Evolutionary conservation across 1,284 basidiomycete species (phyloP), one percentile per base, ranked within the genome.

Genomic region (Bondarzewia mesenterica): DNA sequence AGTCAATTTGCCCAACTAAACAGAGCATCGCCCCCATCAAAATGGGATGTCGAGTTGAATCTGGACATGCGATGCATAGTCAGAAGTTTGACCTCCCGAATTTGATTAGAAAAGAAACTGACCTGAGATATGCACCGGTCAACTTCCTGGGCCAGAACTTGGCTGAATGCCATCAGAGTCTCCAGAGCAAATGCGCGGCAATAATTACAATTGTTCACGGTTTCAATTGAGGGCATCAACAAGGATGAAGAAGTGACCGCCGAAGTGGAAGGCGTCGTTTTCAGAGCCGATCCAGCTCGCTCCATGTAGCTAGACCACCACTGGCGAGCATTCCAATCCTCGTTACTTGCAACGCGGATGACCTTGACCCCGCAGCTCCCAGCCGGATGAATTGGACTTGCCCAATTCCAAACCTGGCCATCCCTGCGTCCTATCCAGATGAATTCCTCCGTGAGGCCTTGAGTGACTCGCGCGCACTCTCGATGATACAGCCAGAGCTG

Each of bases 291-390:
- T 14, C 12, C 16, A 4, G 46, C 37, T 23, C 23, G 21, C 18
- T 42, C 36, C 46, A 48, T 41, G n/a, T 48, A 48, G 1, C 39
- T 18, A 22, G 25, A 35, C 46, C 46, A 48, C 46, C 39, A 42
- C 21, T 15, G 16, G 8, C 26, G 23, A 18, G 46, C 46, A 10
- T 36, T 26, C 39, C 40, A 42, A 7, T 8, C 25, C 25, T 42
- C 46, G 18, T 25, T 25, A 22, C 23, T 39, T 26, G 38, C 20
- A 5, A 42, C 40, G 18, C 18, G n/a, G 21, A 42, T 4, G 4
- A 16, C 4, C 2, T 20, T 48, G n/a, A n/a, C 18, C 2, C 16
- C 36, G 23, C 40, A 42, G 18, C 46, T 38, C n/a, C n/a, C n/a
- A n/a, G n/a, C n/a, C n/a, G n/a, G n/a, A n/a, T n/a, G n/a, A n/a